Base-by-base conservation (phyloP, 768 basidiomycete genomes). In the Tulasnella sp. region DNA sequence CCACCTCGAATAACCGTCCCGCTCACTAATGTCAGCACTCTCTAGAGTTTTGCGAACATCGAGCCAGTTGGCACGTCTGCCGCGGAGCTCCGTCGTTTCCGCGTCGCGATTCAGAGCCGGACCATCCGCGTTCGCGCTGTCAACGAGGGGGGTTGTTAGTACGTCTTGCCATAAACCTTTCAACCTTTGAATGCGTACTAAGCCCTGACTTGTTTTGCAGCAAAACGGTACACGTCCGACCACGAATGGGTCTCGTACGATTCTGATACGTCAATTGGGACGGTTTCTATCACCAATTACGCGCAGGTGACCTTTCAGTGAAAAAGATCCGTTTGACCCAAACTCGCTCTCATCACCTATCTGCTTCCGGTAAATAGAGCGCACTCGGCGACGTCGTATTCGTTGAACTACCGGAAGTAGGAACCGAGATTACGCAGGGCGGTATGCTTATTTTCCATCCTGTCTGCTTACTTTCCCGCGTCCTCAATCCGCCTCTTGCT, bases 301-400 rank as follows among this genome's bases (percentile, higher is more conserved):
- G 98, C 98, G 1, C 96, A 98, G 86, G 89, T 92, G 76, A 92
- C 92, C 44, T 89, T 75, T 99, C 94, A 86, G 96, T 99, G 74
- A 97, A 98, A 2, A 85, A 89, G 98, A 74, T 94, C 95, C 1
- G 83, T 41, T 31, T 28, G 46, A 12, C 22, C 44, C 46, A 24
- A 18, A 16, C 76, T 77, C 11, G 24, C 60, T 60, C 28, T 22
- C 58, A 40, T 60, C 12, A 28, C 77, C 34, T 20, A 79, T 14
- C 18, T 8, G 54, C n/a, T 79, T 1, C 34, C 9, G n/a, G 28
- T 76, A 60, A 3, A 40, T 41, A 80, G 78, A n/a, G 92, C 75
- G 92, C 92, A 46, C 90, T 99, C 3, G 98, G 98, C 44, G 98
- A 99, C 85, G 96, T 99, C 76, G 98, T 99, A 73, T 99, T 95